phyloP scores from a whole-genome alignment of 2,329 filamentous ascomycete species.

The Aspergillus chevalieri region DNA sequence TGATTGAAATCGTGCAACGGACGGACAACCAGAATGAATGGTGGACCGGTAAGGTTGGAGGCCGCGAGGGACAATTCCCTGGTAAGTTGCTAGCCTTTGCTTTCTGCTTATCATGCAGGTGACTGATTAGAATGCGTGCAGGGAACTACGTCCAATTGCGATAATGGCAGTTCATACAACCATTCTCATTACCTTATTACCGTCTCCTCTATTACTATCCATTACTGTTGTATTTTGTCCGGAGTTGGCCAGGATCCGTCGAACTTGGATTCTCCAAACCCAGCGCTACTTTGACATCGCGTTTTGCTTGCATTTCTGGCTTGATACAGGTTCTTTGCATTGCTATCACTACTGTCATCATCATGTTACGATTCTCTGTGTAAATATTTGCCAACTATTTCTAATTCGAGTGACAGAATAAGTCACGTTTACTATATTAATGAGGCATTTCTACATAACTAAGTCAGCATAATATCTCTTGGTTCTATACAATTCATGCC shows the following conservation, averaged over 20 bases:
- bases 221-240: background rate
- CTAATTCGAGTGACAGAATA: too few species aligned
- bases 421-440: too few species aligned
- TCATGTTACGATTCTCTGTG: too few species aligned
- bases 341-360: too few species aligned
- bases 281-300: too few species aligned
- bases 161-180: constrained; percentile 8
- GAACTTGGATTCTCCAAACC: too few species aligned
- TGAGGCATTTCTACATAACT: too few species aligned
- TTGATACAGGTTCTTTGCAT: too few species aligned
- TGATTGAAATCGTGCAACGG: constrained; percentile 78
- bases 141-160: constrained; percentile 35
- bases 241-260: background rate
- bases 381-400: too few species aligned
- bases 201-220: background rate
- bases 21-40: constrained; percentile 94
- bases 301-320: too few species aligned
- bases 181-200: background rate
- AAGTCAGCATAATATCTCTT: too few species aligned
- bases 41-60: constrained; percentile 81
- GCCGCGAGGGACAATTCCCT: constrained; percentile 85
- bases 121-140: constrained; percentile 13
- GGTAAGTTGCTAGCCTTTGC: constrained; percentile 51
- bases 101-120: background rate
- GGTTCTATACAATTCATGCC: too few species aligned